Evolutionary conservation across 441 rosid genomes (phyloP).

Genomic region (Lepidium campestre): DNA sequence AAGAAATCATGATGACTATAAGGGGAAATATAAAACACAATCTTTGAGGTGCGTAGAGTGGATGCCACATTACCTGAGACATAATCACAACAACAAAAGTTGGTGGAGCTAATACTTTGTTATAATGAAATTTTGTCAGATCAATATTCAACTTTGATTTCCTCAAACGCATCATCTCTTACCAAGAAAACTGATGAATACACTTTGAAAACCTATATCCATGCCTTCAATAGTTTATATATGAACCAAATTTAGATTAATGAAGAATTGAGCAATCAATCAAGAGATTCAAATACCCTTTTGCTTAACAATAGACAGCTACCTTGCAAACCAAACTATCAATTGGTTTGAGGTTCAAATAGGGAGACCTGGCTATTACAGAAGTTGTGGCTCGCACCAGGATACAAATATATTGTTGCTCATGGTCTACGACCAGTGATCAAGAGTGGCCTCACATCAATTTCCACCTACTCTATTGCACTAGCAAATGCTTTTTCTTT

Average conservation of each 20-base stretch:
- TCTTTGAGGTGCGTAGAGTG: conserved; percentile 27
- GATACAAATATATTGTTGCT: background rate
- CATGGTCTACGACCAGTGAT: conserved; percentile 5
- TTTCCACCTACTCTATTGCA: conserved; percentile 25
- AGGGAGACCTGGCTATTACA: background rate
- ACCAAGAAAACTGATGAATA: background rate
- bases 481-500: conserved; percentile 19
- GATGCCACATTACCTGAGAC: conserved; percentile 22
- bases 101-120: conserved; percentile 23
- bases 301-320: background rate
- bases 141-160: conserved; percentile 10
- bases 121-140: background rate
- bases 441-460: conserved; percentile 6
- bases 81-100: conserved; percentile 22
- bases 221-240: conserved; percentile 3
- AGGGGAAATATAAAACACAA: background rate
- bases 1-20: conserved; percentile 9
- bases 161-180: background rate
- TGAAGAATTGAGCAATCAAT: background rate
- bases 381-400: background rate
- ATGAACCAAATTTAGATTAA: background rate
- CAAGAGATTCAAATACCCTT: background rate
- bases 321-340: background rate
- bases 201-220: background rate
- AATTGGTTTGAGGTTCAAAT: background rate